These are phyloP conservation scores for Glycine tomentella DNA, from an alignment of 306 rosid genomes.

Conservation along the genomic window DNA sequence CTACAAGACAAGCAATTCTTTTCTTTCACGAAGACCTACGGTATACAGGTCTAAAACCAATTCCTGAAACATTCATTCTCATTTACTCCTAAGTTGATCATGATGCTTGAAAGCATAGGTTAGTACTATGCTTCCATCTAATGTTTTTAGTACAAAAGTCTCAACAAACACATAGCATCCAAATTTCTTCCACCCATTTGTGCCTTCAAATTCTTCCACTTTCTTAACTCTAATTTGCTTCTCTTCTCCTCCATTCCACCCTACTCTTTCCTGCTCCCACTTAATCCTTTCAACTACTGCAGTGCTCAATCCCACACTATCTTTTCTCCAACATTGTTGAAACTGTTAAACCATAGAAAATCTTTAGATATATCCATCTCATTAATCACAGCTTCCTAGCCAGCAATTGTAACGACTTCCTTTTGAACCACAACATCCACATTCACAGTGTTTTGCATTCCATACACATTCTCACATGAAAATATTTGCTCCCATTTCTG, in stretches of 20 bases:
- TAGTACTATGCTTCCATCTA: slow-evolving; percentile 63
- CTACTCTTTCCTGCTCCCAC: slow-evolving; percentile 56
- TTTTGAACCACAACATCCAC: slow-evolving; percentile 62
- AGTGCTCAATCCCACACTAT: slow-evolving; percentile 61
- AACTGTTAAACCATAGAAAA: slow-evolving; percentile 60
- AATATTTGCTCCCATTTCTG: slow-evolving; percentile 70
- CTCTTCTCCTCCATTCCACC: slow-evolving; percentile 53
- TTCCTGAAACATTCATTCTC: slow-evolving; percentile 54
- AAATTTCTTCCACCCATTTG: slow-evolving; percentile 62
- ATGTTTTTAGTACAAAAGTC: slow-evolving; percentile 63
- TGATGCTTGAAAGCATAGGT: slow-evolving; percentile 60
- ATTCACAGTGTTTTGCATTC: slow-evolving; percentile 23
- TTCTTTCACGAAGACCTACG: not conserved
- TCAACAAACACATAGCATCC: slow-evolving; percentile 70
- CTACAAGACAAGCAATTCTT: not conserved
- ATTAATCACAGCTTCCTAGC: slow-evolving; percentile 44
- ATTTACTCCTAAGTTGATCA: slow-evolving; percentile 57
- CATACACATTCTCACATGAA: slow-evolving; percentile 35
- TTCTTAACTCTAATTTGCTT: slow-evolving; percentile 49
- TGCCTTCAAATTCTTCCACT: slow-evolving; percentile 61
- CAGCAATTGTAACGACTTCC: slow-evolving; percentile 53
- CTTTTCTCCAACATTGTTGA: slow-evolving; percentile 51
- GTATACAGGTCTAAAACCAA: not conserved
- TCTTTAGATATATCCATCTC: slow-evolving; percentile 40
- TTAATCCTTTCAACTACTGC: slow-evolving; percentile 68